Conservation (phyloP, 1,284 basidiomycete species). For the Coniferiporia sulphurascens region DNA sequence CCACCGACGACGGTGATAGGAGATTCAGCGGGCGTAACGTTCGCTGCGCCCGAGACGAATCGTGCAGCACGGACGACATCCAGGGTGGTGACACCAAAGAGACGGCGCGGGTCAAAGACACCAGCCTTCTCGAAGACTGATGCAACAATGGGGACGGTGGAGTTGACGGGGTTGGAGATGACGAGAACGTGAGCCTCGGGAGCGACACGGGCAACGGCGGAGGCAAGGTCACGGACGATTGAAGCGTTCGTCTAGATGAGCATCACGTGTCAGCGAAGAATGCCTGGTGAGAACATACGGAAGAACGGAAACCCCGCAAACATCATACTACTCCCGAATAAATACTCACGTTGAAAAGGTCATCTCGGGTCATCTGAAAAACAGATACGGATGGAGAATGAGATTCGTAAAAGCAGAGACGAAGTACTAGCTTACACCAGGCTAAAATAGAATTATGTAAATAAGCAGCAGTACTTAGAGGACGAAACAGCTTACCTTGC, state of each 20-base stretch:
- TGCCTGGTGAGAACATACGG: not conserved
- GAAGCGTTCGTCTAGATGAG: constrained; percentile 78
- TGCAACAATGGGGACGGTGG: constrained; percentile 96
- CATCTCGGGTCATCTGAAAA: constrained; percentile 89
- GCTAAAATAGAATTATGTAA: constrained; percentile 40
- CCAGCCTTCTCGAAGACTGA: constrained; percentile 91
- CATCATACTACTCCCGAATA: not conserved
- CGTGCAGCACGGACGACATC: constrained; percentile 95
- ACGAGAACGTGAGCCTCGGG: constrained; percentile 91
- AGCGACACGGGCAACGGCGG: constrained; percentile 80
- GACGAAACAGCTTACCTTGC: constrained; percentile 59
- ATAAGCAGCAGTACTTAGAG: not conserved
- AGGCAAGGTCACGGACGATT: constrained; percentile 94
- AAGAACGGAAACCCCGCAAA: not conserved
- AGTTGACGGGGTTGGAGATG: constrained; percentile 96
- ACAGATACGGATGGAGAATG: constrained; percentile 27
- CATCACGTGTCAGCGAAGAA: constrained; percentile 4
- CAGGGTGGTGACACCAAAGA: constrained; percentile 93
- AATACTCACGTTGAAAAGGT: constrained; percentile 93
- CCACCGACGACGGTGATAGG: constrained; percentile 90
- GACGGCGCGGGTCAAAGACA: constrained; percentile 80
- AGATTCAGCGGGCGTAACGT: constrained; percentile 62
- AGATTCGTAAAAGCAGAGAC: constrained; percentile 19
- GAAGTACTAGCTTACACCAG: constrained; percentile 54
- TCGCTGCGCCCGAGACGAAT: constrained; percentile 78